Evolutionary conservation across 768 basidiomycete genomes (phyloP).

Genomic region (Tulasnella calospora): DNA sequence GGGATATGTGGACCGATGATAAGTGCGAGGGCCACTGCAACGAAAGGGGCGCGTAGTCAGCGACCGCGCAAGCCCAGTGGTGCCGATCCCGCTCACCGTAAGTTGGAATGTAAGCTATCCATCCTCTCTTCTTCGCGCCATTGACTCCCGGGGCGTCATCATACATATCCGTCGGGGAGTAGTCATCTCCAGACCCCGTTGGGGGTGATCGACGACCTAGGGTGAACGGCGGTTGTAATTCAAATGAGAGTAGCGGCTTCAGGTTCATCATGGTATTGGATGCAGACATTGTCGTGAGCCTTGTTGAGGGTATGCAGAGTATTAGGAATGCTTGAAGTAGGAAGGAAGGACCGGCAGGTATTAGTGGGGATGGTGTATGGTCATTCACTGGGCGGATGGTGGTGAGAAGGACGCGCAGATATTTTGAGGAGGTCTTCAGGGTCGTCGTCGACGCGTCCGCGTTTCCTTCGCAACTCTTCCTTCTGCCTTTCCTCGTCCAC

Average conservation of each 20-base stretch:
- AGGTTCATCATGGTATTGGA: not conserved
- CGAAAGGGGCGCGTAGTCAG: not conserved
- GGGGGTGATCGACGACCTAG: not conserved
- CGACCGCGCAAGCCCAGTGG: no score
- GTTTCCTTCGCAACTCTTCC: not conserved
- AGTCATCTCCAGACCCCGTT: not conserved
- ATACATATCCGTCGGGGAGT: not conserved
- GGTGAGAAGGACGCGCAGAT: not conserved
- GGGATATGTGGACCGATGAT: slow-evolving; percentile 18
- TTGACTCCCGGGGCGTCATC: not conserved
- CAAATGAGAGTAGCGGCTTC: slow-evolving; percentile 20
- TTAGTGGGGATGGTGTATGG: not conserved
- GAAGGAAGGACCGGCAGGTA: not conserved
- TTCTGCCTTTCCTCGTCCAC: not conserved
- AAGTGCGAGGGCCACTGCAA: not conserved
- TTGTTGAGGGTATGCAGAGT: not conserved
- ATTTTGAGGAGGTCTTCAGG: not conserved
- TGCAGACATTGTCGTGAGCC: not conserved
- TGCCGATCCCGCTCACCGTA: not conserved
- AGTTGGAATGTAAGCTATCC: slow-evolving; percentile 24
- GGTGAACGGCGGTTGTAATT: slow-evolving; percentile 15
- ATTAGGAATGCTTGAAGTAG: not conserved
- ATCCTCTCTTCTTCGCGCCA: slow-evolving; percentile 6
- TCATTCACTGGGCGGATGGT: not conserved
- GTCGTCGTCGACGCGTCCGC: not conserved